These are phyloP conservation scores for Fusarium irregulare DNA, from an alignment of 2,329 filamentous ascomycete species.

Conservation along the genomic window DNA sequence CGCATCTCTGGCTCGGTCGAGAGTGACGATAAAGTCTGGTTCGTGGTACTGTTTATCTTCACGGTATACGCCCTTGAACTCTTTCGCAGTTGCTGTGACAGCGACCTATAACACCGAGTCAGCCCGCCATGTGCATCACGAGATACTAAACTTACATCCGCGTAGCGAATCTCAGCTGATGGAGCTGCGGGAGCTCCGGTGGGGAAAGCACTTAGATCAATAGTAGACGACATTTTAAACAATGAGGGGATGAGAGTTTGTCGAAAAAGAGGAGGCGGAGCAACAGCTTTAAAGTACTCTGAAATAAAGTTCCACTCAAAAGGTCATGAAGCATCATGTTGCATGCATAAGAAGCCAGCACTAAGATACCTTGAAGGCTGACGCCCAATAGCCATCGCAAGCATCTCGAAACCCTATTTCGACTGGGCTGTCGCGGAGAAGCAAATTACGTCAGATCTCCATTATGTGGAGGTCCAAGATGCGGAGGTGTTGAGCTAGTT, in stretches of 20 bases:
- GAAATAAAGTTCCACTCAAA: conserved; percentile 35
- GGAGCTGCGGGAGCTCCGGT: conserved; percentile 36
- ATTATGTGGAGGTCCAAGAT: conserved; percentile 33
- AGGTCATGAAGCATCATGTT: conserved; percentile 41
- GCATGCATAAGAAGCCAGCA: conserved; percentile 20
- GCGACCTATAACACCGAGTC: conserved; percentile 46
- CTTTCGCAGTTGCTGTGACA: conserved; percentile 54
- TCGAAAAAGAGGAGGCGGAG: conserved; percentile 12
- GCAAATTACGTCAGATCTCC: conserved; percentile 40
- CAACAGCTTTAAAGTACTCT: conserved; percentile 17
- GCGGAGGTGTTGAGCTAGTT: conserved; percentile 29
- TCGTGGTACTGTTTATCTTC: conserved; percentile 60
- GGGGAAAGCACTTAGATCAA: conserved; percentile 43
- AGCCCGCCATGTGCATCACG: neutral
- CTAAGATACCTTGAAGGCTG: conserved; percentile 20
- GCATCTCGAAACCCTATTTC: conserved; percentile 23
- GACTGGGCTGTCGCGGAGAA: conserved; percentile 17
- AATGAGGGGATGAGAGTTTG: conserved; percentile 15
- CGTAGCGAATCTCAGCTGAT: conserved; percentile 39
- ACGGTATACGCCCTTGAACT: conserved; percentile 63
- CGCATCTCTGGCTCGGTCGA: conserved; percentile 55
- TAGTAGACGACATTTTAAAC: conserved; percentile 31
- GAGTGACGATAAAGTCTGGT: conserved; percentile 56
- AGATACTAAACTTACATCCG: conserved; percentile 33
- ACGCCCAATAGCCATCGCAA: conserved; percentile 19